Base-by-base conservation (phyloP, 108 stramenopile species). In the Phaeodactylum tricornutum region DNA sequence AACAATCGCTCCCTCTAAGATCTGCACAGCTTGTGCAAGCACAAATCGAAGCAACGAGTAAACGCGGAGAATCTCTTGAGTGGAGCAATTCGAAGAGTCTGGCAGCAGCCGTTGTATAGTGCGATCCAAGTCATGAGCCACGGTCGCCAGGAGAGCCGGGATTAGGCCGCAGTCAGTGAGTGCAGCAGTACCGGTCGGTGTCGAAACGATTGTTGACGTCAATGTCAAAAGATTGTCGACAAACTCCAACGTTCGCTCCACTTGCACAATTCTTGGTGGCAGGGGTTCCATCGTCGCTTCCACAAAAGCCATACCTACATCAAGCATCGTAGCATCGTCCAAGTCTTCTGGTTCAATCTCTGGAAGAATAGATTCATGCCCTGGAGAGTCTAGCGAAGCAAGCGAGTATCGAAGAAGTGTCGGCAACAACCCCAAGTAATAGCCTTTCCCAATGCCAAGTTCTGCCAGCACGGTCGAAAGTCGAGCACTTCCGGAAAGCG, bases 111-210 rank as follows among this genome's bases (percentile, higher is more conserved):
- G 19, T 40, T 15, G 57, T 27, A 63, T 8, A 21, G 33, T 39
- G 1, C 44, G 17, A 21, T 62, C 56, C n/a, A 66, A 48, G 43
- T 85, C 81, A 17, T 86, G 60, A 22, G 80, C 66, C 15, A 93
- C 64, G 5, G 87, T 78, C 37, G 67, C 67, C 22, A 96, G 66
- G 21, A 96, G 71, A 8, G 94, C 88, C 7, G 94, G 92, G 12
- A 96, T 79, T 7, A 93, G 64, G 14, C 94, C 94, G 66, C 92
- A 89, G 37, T 92, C 92, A 5, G 90, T 92, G 39, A 96, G 60
- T 17, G 90, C 75, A 21, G 91, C 62, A 5, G 92, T 84, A 1
- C 91, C 91, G 9, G 79, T 58, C 23, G 84, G 88, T 1, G 84
- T 77, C 26, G 81, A 70, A 14, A 93, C 76, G 11, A 93, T 84